Evolutionary conservation across 2,329 filamentous ascomycete species (phyloP), one percentile per base, ranked within the genome.

Genomic region (Exophiala sp.): DNA sequence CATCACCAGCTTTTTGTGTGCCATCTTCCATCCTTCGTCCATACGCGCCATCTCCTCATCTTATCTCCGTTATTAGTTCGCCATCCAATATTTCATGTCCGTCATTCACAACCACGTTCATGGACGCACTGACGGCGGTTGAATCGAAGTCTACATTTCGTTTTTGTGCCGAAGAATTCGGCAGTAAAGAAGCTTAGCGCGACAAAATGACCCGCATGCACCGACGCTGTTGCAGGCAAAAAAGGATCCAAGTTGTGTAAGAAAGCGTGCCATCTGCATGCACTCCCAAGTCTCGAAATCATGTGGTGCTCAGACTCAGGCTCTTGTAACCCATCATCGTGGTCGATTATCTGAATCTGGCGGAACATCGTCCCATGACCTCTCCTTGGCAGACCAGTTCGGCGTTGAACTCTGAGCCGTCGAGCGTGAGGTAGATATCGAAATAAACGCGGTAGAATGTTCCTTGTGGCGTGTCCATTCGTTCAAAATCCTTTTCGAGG

Each of bases 351-450:
- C 83, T 76, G 80, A 97, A 97, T 69, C 91, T 84, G 55, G 92
- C 89, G 60, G 91, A 87, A 82, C 92, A 97, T 61, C 92, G 86
- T 62, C 94, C 94, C 94, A 97, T 99, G 62, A 99, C 91, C 73
- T 97, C 94, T 67, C 94, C 94, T 72, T 99, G 94, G 75, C 94
- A 99, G n/a, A 97, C 92, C 36, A 99, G 78, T 76, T 97, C 94
- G 49, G 94, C 94, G 65, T 94, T 97, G 78, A 99, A 97, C 71
- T 99, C 94, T 48, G 89, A 95, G 18, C 94, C 94, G 67, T 99
- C 94, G 12, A 99, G 85, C 0, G 94, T 97, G 62, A 99, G 83
- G 72, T 95, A 95, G 54, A 83, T 82, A 62, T 82, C 80, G 63
- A 83, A 82, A 70, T 82, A 82, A 42, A 83, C 80, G 60, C 90